phyloP scores from a whole-genome alignment of 768 basidiomycete species.

The Fibroporia radiculosa region DNA sequence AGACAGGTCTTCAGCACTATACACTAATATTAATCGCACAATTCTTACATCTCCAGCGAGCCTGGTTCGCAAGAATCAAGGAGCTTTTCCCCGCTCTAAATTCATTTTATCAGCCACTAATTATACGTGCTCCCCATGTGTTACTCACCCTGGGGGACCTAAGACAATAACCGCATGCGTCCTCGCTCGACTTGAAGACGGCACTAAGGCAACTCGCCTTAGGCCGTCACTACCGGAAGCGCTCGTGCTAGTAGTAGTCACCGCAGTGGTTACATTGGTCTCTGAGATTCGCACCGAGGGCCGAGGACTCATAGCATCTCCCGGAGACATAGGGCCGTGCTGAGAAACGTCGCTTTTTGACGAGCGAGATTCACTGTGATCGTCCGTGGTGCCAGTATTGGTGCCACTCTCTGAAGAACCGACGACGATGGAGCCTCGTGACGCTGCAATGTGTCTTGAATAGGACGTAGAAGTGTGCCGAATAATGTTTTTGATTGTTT shows the following conservation, averaged over 20 bases:
- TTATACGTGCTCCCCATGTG: no score
- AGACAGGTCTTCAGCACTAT: background rate
- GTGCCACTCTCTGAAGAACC: constrained; percentile 27
- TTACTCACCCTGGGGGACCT: constrained; percentile 55
- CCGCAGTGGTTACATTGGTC: constrained; percentile 11
- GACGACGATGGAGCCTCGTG: constrained; percentile 33
- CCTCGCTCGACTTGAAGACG: constrained; percentile 33
- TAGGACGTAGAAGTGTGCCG: constrained; percentile 47
- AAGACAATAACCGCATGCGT: constrained; percentile 56
- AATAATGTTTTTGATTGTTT: constrained; percentile 56
- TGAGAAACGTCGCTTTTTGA: constrained; percentile 27
- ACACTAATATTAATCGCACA: background rate
- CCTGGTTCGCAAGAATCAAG: constrained; percentile 60
- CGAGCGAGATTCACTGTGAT: constrained; percentile 31
- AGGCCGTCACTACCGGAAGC: constrained; percentile 34
- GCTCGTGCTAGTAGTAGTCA: constrained; percentile 25
- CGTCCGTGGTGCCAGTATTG: constrained; percentile 10
- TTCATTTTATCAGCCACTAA: no score
- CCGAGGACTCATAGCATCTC: constrained; percentile 14
- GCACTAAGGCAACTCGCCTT: constrained; percentile 36
- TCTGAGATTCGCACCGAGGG: constrained; percentile 7
- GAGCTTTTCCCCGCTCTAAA: constrained; percentile 71
- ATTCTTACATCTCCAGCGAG: constrained; percentile 56
- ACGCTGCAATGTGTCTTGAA: constrained; percentile 41
- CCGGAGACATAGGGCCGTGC: constrained; percentile 7